phyloP scores from a whole-genome alignment of 1,284 basidiomycete species.

The Exobasidium rhododendri region DNA sequence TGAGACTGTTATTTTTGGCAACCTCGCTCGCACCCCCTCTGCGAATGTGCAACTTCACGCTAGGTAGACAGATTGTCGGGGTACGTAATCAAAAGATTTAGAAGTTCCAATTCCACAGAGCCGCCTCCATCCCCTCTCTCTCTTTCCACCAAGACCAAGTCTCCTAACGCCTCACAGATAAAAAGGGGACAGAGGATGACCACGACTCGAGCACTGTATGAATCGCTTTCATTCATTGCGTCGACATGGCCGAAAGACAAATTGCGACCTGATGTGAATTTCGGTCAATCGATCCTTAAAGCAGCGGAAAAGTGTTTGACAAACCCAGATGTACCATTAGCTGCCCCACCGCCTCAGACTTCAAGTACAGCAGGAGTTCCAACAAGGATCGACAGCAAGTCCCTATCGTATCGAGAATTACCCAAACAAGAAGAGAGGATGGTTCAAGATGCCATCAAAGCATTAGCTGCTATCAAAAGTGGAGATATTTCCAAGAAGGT shows the following conservation, averaged over 20 bases:
- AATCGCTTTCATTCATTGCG: conserved; percentile 29
- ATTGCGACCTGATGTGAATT: conserved; percentile 42
- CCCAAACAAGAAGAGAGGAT: not conserved
- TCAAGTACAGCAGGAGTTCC: not conserved
- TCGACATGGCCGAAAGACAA: conserved; percentile 44
- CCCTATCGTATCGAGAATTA: not conserved
- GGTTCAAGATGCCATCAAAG: not conserved
- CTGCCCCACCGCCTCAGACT: conserved; percentile 4
- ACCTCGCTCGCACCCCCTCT: no score
- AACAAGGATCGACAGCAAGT: conserved; percentile 3
- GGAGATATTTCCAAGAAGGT: conserved; percentile 15
- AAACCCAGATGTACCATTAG: conserved; percentile 11
- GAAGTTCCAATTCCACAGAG: no score
- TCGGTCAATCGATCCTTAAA: conserved; percentile 34
- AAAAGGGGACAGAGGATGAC: no score
- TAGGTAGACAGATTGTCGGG: no score
- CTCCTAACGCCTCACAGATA: no score
- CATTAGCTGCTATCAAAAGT: not conserved
- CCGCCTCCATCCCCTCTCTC: no score
- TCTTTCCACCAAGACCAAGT: no score
- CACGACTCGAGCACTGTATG: conserved; percentile 28
- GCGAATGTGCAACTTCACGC: no score
- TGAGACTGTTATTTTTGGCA: no score
- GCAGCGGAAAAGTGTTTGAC: conserved; percentile 31
- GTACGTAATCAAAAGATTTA: no score